Percentiles rank a stretch among this genome's conserved stretches.
phyloP scores from a whole-genome alignment of 148 eudicot genomes.

The Salicornia ramosissima region DNA sequence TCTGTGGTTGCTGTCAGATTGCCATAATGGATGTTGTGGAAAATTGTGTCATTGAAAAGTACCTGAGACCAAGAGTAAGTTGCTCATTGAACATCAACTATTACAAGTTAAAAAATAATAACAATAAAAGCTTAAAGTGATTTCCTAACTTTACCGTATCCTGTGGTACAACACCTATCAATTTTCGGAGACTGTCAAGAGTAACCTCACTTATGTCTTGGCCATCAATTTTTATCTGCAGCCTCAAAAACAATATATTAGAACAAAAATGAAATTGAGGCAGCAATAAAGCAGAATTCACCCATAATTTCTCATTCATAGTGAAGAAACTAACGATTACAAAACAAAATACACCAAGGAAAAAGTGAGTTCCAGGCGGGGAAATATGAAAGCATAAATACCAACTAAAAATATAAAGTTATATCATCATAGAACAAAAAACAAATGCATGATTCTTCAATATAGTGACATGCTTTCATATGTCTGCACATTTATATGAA shows the following conservation, averaged over 20 bases:
- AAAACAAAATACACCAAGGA: neutral
- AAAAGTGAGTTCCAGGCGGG: neutral
- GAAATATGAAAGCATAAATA: no score
- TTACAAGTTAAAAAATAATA: neutral
- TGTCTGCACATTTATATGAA: neutral
- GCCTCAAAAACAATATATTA: slow-evolving; percentile 4
- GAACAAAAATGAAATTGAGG: neutral
- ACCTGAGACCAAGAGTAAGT: slow-evolving; percentile 46
- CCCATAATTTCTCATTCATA: neutral
- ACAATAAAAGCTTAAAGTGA: neutral
- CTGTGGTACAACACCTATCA: slow-evolving; percentile 90
- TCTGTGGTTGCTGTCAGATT: slow-evolving; percentile 58
- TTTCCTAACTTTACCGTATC: slow-evolving; percentile 48
- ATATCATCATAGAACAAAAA: neutral
- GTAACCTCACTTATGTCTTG: slow-evolving; percentile 75
- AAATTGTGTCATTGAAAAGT: slow-evolving; percentile 89
- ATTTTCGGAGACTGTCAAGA: slow-evolving; percentile 71
- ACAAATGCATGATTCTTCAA: neutral
- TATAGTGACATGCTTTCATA: neutral
- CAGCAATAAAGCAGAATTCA: neutral
- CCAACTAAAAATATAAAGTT: neutral
- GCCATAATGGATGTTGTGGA: slow-evolving; percentile 79
- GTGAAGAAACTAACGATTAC: neutral
- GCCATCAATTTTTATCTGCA: slow-evolving; percentile 79
- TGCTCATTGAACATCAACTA: slow-evolving; percentile 24